These are phyloP conservation scores for Trichoderma atroviride DNA, from an alignment of 2,329 filamentous ascomycete species.

Conservation along the genomic window DNA sequence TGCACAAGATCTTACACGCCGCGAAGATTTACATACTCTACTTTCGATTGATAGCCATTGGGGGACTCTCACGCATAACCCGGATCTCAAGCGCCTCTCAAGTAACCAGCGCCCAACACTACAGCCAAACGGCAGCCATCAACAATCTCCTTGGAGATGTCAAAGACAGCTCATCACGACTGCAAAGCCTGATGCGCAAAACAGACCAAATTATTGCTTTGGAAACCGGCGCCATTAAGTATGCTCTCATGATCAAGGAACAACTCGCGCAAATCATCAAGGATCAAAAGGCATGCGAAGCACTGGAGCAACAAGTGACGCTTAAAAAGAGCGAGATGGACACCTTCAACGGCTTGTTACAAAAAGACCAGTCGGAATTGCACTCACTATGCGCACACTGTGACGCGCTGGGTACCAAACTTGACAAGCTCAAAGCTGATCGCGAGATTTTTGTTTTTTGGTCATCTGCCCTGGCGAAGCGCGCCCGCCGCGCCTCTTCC, in stretches of 20 bases:
- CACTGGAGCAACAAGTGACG: constrained; percentile 13
- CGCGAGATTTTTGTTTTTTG: constrained; percentile 33
- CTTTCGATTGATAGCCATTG: not conserved
- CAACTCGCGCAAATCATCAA: not conserved
- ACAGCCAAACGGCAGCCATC: constrained; percentile 2
- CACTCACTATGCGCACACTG: not conserved
- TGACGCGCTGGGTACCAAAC: not conserved
- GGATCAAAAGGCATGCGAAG: constrained; percentile 14
- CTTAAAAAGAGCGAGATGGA: constrained; percentile 22
- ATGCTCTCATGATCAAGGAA: not conserved
- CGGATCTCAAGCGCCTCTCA: not conserved
- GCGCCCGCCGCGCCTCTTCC: constrained; percentile 24
- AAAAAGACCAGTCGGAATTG: constrained; percentile 18
- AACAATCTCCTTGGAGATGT: constrained; percentile 18
- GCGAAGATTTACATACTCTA: not conserved
- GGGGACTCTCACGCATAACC: not conserved
- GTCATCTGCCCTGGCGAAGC: constrained; percentile 27
- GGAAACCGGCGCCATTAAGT: not conserved
- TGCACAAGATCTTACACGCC: constrained; percentile 3
- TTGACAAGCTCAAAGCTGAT: constrained; percentile 18
- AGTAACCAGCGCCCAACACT: not conserved
- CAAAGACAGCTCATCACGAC: not conserved
- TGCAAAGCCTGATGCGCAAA: constrained; percentile 17
- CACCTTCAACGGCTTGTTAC: not conserved
- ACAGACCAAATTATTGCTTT: constrained; percentile 2